phyloP scores from a whole-genome alignment of 2,329 filamentous ascomycete species.

The Stagonosporopsis vannaccii region DNA sequence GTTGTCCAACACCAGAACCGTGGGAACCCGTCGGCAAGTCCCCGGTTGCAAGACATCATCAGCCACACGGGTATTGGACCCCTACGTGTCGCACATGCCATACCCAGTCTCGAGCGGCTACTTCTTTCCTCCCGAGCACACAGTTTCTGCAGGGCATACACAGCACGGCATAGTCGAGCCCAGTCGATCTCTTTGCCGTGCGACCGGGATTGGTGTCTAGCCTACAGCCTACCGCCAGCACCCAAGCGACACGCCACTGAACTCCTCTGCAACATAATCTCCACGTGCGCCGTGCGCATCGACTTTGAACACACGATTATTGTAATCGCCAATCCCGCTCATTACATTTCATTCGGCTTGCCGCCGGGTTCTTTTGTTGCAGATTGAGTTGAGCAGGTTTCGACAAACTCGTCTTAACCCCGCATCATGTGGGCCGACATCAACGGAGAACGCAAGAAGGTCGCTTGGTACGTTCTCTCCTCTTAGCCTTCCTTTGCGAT shows the following conservation, averaged over 20 bases:
- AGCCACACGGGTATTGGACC: conserved; percentile 33
- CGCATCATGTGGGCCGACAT: conserved; percentile 65
- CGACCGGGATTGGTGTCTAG: conserved; percentile 27
- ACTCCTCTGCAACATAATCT: conserved; percentile 33
- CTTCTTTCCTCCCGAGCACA: conserved; percentile 14
- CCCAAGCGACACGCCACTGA: conserved; percentile 32
- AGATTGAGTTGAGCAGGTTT: conserved; percentile 47
- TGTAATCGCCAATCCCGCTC: conserved; percentile 28
- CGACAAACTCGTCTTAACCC: conserved; percentile 35
- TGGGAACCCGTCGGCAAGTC: conserved; percentile 27
- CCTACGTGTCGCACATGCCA: conserved; percentile 29
- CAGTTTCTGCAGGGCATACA: conserved; percentile 13
- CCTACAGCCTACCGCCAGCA: conserved; percentile 22
- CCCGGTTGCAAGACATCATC: conserved; percentile 27
- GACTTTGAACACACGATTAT: conserved; percentile 25
- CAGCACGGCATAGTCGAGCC: conserved; percentile 29
- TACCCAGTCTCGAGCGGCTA: conserved; percentile 23
- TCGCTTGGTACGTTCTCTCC: conserved; percentile 69
- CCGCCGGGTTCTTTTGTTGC: conserved; percentile 22
- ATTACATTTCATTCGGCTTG: conserved; percentile 28
- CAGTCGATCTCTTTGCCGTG: conserved; percentile 32
- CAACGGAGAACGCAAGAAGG: conserved; percentile 75
- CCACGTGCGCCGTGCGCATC: conserved; percentile 38
- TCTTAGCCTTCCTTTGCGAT: not conserved
- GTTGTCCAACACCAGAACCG: conserved; percentile 23